Evolutionary conservation across 2,329 filamentous ascomycete species (phyloP).

Genomic region (Colletotrichum sp.): DNA sequence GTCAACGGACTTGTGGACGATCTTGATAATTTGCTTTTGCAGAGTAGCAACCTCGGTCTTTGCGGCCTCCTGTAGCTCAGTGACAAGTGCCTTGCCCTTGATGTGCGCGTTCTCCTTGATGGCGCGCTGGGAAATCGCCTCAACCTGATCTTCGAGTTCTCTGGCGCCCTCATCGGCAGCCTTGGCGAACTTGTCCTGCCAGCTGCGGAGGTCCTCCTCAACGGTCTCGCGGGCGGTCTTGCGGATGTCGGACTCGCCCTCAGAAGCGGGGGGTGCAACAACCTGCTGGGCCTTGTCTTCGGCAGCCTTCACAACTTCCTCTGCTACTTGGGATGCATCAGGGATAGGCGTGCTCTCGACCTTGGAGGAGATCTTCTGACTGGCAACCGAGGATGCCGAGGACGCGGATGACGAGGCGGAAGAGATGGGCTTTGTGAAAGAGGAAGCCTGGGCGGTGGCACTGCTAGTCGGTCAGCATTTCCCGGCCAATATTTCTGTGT

Average conservation of each 20-base stretch:
- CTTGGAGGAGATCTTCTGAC: conserved; percentile 24
- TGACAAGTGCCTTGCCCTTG: conserved; percentile 70
- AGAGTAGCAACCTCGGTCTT: conserved; percentile 67
- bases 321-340: conserved; percentile 21
- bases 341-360: conserved; percentile 16
- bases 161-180: conserved; percentile 81
- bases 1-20: conserved; percentile 60
- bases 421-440: conserved; percentile 43
- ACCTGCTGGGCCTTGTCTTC: conserved; percentile 32
- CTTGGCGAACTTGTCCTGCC: conserved; percentile 87
- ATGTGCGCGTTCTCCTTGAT: conserved; percentile 68
- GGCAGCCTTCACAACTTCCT: not conserved
- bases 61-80: conserved; percentile 72
- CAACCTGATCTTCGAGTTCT: conserved; percentile 74
- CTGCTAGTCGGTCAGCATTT: not conserved
- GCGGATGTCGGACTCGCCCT: conserved; percentile 58
- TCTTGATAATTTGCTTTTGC: conserved; percentile 68
- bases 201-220: conserved; percentile 77
- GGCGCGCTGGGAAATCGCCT: conserved; percentile 61
- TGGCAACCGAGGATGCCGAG: conserved; percentile 20
- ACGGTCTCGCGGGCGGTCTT: conserved; percentile 71
- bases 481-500: accelerated
- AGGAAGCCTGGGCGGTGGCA: conserved; percentile 36
- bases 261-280: conserved; percentile 47
- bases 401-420: conserved; percentile 28